These are phyloP conservation scores for Phytophthora agathidicida DNA, from an alignment of 352 stramenopile genomes.

Conservation along the genomic window DNA sequence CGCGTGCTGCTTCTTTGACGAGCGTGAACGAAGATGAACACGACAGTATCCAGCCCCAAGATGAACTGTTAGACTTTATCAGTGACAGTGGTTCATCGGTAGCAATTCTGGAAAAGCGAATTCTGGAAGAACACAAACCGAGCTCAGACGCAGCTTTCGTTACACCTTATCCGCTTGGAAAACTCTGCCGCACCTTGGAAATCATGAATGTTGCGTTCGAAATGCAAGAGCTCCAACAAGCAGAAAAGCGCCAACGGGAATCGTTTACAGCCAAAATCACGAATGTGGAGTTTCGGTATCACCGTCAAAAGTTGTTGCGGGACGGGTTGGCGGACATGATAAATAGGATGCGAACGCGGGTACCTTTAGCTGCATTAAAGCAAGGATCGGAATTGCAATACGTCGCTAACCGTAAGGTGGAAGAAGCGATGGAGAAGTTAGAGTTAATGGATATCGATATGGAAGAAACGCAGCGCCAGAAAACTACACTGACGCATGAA, in stretches of 20 bases:
- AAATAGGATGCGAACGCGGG: constrained; percentile 51
- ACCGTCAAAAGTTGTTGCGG: constrained; percentile 43
- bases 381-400: constrained; percentile 1
- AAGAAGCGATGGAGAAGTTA: constrained; percentile 32
- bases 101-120: constrained; percentile 38
- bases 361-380: constrained; percentile 6
- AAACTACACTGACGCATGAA: constrained; percentile 9
- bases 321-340: constrained; percentile 38
- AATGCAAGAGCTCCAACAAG: constrained; percentile 46
- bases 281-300: constrained; percentile 37
- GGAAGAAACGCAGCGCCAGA: constrained; percentile 25
- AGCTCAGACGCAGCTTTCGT: constrained; percentile 21
- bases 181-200: constrained; percentile 55
- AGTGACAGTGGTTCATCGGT: constrained; percentile 51
- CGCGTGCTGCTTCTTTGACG: constrained; percentile 9
- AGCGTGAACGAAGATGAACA: constrained; percentile 19
- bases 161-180: constrained; percentile 38
- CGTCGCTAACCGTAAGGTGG: constrained; percentile 26
- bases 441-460: constrained; percentile 41
- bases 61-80: constrained; percentile 29
- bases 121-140: too few species aligned
- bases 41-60: constrained; percentile 11
- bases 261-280: constrained; percentile 31
- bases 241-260: constrained; percentile 23
- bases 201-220: constrained; percentile 61